Evolutionary conservation across 2,329 filamentous ascomycete species (phyloP).

Genomic region (Magnaporthiopsis incrustans): DNA sequence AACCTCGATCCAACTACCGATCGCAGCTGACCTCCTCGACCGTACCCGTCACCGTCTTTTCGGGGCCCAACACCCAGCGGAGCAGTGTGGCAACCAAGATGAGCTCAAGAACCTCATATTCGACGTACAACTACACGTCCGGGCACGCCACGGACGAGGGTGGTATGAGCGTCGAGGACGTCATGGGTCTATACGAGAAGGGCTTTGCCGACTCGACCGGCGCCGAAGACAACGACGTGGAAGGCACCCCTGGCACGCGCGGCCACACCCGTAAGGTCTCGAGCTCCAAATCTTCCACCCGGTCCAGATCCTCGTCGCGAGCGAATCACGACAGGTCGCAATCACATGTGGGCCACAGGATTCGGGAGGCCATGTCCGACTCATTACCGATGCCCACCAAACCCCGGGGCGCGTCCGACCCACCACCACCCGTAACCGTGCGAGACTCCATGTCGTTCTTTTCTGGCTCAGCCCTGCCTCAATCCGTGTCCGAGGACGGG

Average conservation of each 20-base stretch:
- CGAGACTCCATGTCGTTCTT: constrained; percentile 32
- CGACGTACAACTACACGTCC: constrained; percentile 30
- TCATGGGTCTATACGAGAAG: constrained; percentile 63
- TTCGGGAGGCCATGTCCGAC: constrained; percentile 33
- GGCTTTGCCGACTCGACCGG: constrained; percentile 49
- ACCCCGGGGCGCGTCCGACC: constrained; percentile 12
- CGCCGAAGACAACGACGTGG: constrained; percentile 31
- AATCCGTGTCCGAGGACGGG: constrained; percentile 25
- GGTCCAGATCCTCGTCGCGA: constrained; percentile 2
- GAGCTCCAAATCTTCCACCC: background rate
- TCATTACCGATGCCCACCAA: constrained; percentile 21
- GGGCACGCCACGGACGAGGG: constrained; percentile 34
- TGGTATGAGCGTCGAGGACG: constrained; percentile 55
- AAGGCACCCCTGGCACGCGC: constrained; percentile 17
- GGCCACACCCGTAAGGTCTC: constrained; percentile 1
- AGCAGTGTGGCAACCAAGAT: constrained; percentile 76
- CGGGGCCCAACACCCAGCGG: constrained; percentile 58
- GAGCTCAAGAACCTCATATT: constrained; percentile 59
- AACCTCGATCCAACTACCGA: constrained; percentile 47
- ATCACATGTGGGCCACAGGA: constrained; percentile 21
- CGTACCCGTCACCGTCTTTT: constrained; percentile 43
- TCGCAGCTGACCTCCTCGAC: constrained; percentile 48
- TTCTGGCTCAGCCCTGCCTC: constrained; percentile 24
- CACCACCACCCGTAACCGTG: constrained; percentile 22
- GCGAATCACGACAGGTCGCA: constrained; percentile 7